Conservation (phyloP, 257 asterid species). For the Gynochthodes officinalis region DNA sequence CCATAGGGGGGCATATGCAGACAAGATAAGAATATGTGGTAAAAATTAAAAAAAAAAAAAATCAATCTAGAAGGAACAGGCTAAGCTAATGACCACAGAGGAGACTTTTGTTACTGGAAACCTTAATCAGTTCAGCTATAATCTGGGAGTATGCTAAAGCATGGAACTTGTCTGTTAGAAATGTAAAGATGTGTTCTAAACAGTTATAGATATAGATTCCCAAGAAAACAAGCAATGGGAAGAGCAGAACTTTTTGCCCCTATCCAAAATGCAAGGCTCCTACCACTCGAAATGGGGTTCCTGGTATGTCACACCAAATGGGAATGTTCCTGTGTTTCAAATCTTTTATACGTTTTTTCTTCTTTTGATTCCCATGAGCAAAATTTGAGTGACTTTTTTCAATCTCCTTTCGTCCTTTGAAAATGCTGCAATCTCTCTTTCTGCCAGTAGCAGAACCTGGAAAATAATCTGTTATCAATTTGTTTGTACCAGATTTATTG, state of each 20-base stretch:
- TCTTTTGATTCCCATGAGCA: constrained; percentile 28
- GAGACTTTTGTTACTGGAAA: no score
- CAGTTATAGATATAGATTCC: not conserved
- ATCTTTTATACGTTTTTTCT: constrained; percentile 39
- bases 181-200: not conserved
- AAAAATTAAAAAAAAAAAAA: no score
- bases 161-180: not conserved
- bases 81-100: not conserved
- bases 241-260: not conserved
- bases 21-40: not conserved
- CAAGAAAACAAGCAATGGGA: not conserved
- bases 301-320: constrained; percentile 81
- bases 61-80: not conserved
- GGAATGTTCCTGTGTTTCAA: constrained; percentile 68
- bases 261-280: not conserved
- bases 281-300: constrained; percentile 92
- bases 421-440: constrained; percentile 28
- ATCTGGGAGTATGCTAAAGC: not conserved
- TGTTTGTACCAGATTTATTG: constrained; percentile 41
- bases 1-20: not conserved
- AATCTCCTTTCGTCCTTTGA: constrained; percentile 29
- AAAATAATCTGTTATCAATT: constrained; percentile 85
- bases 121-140: not conserved
- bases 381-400: constrained; percentile 30
- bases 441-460: constrained; percentile 42